Evolutionary conservation across 306 rosid species (phyloP), one percentile per base, ranked within the genome.

Genomic region (Bauhinia variegata): DNA sequence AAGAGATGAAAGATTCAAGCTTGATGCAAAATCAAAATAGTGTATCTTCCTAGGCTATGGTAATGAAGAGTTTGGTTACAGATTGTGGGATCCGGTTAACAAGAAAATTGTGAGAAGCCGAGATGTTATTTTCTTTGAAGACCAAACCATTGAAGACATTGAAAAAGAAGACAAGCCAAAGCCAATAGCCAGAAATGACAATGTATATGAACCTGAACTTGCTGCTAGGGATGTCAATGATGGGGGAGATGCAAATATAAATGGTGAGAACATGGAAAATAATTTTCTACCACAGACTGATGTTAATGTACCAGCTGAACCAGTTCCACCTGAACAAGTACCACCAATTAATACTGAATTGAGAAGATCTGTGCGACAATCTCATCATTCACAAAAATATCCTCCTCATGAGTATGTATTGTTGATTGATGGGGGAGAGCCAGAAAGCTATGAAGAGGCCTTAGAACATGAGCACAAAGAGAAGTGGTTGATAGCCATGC

Each of bases 41-140:
- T 68, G 54, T 15, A 56, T 68, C 0, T 55, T 56, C 31, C 6
- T 31, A 14, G 71, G 71, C 5, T 49, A 65, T 65, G 60, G 30
- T 31, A 5, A 47, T 12, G 43, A 67, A 11, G 61, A 52, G 7
- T 67, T 51, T 19, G 38, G 37, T 14, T 52, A 36, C 12, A 67
- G 0, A 15, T 23, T 67, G 1, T 67, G 0, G 14, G 34, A 65
- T 64, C 14, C 43, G 11, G 32, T 33, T 3, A 10, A 30, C 0
- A 60, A 36, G 54, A 44, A 63, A 42, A 19, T 23, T 23, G 28
- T 23, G 2, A 23, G 28, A 23, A 23, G 53, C 12, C 2, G 37
- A 42, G 36, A 61, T 42, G 36, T 11, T 4, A 10, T 41, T 8
- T 64, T 64, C 8, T n/a, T 64, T 46, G 56, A 64, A 48, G 14